Evolutionary conservation across 78 protist genomes (phyloP).

Genomic region (Emiliania huxleyi): DNA sequence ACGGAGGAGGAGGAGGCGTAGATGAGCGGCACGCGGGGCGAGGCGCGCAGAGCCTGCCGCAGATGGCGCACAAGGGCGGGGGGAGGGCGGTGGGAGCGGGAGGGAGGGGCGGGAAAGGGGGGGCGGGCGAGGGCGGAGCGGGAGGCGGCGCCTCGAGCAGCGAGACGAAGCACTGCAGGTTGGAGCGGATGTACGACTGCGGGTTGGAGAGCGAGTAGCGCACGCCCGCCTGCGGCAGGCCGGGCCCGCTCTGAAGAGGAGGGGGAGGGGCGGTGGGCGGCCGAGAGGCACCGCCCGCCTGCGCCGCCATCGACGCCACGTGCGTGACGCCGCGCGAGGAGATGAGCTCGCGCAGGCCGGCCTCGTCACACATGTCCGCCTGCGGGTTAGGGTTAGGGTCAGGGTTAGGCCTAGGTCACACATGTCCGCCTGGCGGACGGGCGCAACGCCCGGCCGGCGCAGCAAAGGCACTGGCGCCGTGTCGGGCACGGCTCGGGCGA

Average conservation of each 20-base stretch:
- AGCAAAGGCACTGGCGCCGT: too few species aligned
- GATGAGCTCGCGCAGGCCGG: neutral
- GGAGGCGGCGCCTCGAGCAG: conserved; percentile 60
- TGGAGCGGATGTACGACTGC: conserved; percentile 40
- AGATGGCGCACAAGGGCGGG: too few species aligned
- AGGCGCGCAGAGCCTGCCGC: neutral
- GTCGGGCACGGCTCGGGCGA: too few species aligned
- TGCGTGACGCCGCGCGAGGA: neutral
- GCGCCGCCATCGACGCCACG: conserved; percentile 66
- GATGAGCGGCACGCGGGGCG: neutral
- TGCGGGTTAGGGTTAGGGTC: too few species aligned
- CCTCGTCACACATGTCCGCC: neutral
- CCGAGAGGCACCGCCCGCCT: conserved; percentile 63
- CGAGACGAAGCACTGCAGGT: conserved; percentile 51
- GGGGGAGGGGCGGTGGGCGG: conserved; percentile 23
- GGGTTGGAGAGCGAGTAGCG: conserved; percentile 62
- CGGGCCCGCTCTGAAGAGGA: conserved; percentile 40
- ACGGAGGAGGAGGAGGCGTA: conserved; percentile 65
- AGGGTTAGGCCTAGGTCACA: too few species aligned
- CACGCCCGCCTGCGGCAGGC: conserved; percentile 80
- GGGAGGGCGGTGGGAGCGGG: too few species aligned
- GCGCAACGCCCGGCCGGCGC: too few species aligned
- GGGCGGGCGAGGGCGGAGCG: too few species aligned
- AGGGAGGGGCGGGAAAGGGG: too few species aligned
- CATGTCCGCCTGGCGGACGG: too few species aligned